A percentile compares a stretch with the other conserved stretches of the same genome.
phyloP scores from a whole-genome alignment of 2,329 filamentous ascomycete genomes.

The Leptographium procerum region DNA sequence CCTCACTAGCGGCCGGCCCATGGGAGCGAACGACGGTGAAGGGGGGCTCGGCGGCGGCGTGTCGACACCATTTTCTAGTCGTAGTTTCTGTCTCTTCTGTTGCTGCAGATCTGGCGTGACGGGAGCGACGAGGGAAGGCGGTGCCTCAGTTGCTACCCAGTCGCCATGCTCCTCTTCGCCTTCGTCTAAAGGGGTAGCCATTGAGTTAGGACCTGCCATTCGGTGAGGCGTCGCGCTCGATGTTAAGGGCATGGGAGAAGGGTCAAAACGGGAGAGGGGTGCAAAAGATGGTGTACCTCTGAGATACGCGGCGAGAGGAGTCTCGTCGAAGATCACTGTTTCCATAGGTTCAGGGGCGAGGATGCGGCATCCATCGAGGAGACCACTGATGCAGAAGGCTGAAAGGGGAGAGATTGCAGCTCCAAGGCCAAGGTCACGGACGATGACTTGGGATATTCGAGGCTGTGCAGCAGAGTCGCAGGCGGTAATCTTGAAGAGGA shows the following conservation, averaged over 20 bases:
- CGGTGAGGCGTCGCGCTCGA: not conserved
- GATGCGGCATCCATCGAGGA: not conserved
- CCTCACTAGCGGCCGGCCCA: slow-evolving; percentile 41
- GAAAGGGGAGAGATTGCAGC: too few species aligned
- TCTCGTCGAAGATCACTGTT: slow-evolving; percentile 74
- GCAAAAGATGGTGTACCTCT: slow-evolving; percentile 50
- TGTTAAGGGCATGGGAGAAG: not conserved
- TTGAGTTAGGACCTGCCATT: slow-evolving; percentile 7
- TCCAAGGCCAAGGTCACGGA: too few species aligned
- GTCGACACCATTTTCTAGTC: slow-evolving; percentile 18
- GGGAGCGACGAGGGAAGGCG: slow-evolving; percentile 7
- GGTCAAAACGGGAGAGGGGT: not conserved
- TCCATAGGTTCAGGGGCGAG: slow-evolving; percentile 49
- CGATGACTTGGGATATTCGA: too few species aligned
- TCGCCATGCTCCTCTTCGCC: slow-evolving; percentile 35
- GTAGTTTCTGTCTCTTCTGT: not conserved
- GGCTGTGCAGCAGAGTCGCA: not conserved
- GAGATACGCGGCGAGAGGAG: slow-evolving; percentile 79
- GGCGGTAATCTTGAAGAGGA: not conserved
- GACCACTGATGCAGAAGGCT: not conserved
- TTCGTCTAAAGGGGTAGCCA: slow-evolving; percentile 27
- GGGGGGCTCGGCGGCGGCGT: slow-evolving; percentile 31
- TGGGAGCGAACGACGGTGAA: slow-evolving; percentile 44
- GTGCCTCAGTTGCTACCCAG: slow-evolving; percentile 30
- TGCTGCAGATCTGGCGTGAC: slow-evolving; percentile 8